Percentiles rank a stretch among this genome's conserved stretches.
These are phyloP conservation scores for Smittium culicis DNA, from an alignment of 371 early-diverging fungal genomes.

Conservation along the genomic window DNA sequence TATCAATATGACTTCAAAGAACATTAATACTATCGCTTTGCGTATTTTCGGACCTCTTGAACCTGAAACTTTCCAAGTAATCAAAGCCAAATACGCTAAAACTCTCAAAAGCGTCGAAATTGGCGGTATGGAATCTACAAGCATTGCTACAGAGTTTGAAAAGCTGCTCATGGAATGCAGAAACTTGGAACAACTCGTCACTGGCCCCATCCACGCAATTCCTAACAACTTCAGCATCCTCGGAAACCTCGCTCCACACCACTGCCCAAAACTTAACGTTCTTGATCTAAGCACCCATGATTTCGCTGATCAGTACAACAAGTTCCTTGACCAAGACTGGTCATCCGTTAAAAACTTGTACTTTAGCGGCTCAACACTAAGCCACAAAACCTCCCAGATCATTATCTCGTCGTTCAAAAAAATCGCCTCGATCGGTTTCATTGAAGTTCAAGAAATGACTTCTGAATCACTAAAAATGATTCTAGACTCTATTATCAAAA, in stretches of 20 bases:
- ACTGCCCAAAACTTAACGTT: neutral
- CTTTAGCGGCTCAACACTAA: neutral
- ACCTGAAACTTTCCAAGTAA: neutral
- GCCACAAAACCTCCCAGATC: neutral
- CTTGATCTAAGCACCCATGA: neutral
- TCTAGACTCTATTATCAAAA: neutral
- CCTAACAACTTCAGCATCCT: neutral
- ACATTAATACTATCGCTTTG: neutral
- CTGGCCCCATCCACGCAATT: neutral
- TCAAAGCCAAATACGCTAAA: neutral
- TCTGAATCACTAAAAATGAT: neutral
- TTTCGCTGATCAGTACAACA: neutral
- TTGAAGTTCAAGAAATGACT: neutral
- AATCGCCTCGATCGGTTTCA: neutral
- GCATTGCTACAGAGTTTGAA: neutral
- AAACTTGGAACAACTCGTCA: neutral
- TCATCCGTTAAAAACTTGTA: neutral
- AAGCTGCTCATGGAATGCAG: neutral
- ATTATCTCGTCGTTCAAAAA: neutral
- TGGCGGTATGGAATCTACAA: neutral
- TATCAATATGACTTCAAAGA: neutral
- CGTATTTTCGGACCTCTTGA: neutral
- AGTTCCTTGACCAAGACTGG: neutral
- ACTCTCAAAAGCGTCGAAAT: neutral
- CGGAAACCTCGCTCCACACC: neutral